These are phyloP conservation scores for Penicillium sp. DNA, from an alignment of 2,329 filamentous ascomycete species.

Conservation along the genomic window DNA sequence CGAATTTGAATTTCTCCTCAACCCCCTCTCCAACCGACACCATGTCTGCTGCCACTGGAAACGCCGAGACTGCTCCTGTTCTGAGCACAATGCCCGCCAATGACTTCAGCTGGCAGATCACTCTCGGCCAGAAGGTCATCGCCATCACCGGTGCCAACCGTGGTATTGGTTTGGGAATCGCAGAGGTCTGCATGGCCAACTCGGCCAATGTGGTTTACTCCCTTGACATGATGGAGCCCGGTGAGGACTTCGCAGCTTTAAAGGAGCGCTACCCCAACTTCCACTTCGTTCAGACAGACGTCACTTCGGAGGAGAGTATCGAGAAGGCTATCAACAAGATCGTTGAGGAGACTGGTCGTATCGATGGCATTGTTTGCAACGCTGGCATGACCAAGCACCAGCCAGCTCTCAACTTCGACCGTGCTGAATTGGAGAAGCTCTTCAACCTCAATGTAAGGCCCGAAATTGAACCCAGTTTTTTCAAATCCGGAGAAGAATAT, in stretches of 20 bases:
- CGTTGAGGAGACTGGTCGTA: conserved; percentile 42
- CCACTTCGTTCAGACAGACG: conserved; percentile 52
- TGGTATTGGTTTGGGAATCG: conserved; percentile 51
- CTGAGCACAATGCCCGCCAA: conserved; percentile 47
- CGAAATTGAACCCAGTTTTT: neutral
- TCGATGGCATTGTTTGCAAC: conserved; percentile 50
- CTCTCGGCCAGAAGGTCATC: conserved; percentile 46
- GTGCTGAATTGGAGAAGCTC: conserved; percentile 44
- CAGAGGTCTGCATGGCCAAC: conserved; percentile 53
- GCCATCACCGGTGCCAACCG: conserved; percentile 37
- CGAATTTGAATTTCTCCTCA: neutral
- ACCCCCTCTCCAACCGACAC: neutral
- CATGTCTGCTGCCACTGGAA: conserved; percentile 21
- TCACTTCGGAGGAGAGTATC: conserved; percentile 49
- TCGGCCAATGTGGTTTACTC: conserved; percentile 46
- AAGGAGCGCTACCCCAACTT: conserved; percentile 49
- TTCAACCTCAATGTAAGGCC: conserved; percentile 50
- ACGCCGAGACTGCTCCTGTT: conserved; percentile 28
- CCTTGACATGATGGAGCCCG: conserved; percentile 45
- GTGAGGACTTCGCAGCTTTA: conserved; percentile 39
- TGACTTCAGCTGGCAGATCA: conserved; percentile 52
- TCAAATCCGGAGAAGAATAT: too few relatives aligned
- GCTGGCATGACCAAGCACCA: conserved; percentile 54
- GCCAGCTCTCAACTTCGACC: conserved; percentile 50
- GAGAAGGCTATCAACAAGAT: conserved; percentile 48